A percentile compares a stretch with the other conserved stretches of the same genome.
These are phyloP conservation scores for Leishmania major DNA, from an alignment of 208 protist species.

Conservation along the genomic window DNA sequence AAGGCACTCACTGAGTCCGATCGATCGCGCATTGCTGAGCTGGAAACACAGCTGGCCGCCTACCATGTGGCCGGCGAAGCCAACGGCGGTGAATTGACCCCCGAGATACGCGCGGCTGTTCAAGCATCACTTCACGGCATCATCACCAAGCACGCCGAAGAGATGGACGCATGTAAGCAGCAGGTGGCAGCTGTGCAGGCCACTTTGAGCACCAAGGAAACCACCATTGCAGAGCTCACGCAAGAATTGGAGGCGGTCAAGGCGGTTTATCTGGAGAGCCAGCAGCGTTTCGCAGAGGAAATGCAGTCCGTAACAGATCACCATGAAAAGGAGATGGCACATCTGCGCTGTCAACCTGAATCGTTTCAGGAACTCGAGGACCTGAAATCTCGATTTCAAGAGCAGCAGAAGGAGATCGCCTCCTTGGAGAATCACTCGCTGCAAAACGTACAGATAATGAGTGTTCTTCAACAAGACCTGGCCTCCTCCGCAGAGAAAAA, in stretches of 20 bases:
- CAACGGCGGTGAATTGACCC: conserved; percentile 1
- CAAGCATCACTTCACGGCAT: conserved; percentile 24
- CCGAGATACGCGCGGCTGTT: conserved; percentile 25
- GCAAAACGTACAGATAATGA: conserved; percentile 26
- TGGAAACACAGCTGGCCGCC: conserved; percentile 35
- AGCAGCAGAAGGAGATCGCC: conserved; percentile 11
- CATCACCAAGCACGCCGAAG: conserved; percentile 11
- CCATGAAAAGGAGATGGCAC: conserved; percentile 15
- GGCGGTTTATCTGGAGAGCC: conserved; percentile 29
- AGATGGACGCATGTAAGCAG: conserved; percentile 2
- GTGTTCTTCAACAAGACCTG: conserved; percentile 28
- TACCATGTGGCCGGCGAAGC: conserved; percentile 19
- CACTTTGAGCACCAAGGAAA: background rate
- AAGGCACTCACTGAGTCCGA: conserved; percentile 48
- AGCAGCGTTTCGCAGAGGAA: conserved; percentile 38
- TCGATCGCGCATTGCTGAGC: conserved; percentile 38
- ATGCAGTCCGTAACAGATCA: conserved; percentile 29
- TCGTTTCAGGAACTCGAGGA: conserved; percentile 19
- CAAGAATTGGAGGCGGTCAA: conserved; percentile 39
- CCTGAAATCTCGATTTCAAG: conserved; percentile 15
- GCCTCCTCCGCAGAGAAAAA: conserved; percentile 12
- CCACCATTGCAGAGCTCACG: conserved; percentile 9
- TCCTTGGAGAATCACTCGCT: conserved; percentile 41
- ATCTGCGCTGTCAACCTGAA: conserved; percentile 11
- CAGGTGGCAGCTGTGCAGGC: background rate